Percentiles rank a stretch among this genome's conserved stretches.
phyloP scores from a whole-genome alignment of 148 eudicot genomes.

The Camellia sinensis region DNA sequence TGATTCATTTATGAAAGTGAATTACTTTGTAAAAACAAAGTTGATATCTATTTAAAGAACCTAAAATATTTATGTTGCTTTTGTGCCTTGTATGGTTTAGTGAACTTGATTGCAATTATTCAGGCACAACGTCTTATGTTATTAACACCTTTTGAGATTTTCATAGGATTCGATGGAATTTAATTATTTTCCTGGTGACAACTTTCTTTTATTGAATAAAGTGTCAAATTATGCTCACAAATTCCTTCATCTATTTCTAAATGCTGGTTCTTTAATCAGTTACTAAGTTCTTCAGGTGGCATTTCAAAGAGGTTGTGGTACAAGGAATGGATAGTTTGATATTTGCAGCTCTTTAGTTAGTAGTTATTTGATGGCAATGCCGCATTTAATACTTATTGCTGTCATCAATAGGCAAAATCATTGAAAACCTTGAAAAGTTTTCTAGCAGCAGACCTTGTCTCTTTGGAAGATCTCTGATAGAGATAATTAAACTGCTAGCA shows the following conservation, averaged over 20 bases:
- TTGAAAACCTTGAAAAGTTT: neutral
- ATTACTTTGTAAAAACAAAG: neutral
- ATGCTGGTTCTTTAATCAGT: neutral
- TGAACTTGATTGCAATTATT: neutral
- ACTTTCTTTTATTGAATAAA: slow-evolving; percentile 5
- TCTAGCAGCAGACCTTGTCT: neutral
- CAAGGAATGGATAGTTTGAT: neutral
- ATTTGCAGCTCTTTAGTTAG: slow-evolving; percentile 1
- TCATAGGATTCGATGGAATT: too few relatives aligned
- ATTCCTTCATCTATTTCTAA: neutral
- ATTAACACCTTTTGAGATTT: neutral
- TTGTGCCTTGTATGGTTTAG: neutral
- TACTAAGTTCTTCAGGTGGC: neutral
- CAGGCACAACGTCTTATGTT: neutral
- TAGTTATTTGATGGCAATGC: neutral
- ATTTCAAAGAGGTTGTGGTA: neutral
- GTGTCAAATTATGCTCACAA: neutral
- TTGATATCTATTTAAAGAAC: neutral
- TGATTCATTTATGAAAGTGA: neutral
- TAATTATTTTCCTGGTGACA: neutral
- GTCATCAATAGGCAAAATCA: neutral
- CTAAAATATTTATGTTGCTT: neutral
- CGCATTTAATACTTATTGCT: neutral
- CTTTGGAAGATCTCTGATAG: neutral
- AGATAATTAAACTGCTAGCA: neutral